These are phyloP conservation scores for Allium cepa DNA, from an alignment of 106 monocot genomes.

Conservation along the genomic window DNA sequence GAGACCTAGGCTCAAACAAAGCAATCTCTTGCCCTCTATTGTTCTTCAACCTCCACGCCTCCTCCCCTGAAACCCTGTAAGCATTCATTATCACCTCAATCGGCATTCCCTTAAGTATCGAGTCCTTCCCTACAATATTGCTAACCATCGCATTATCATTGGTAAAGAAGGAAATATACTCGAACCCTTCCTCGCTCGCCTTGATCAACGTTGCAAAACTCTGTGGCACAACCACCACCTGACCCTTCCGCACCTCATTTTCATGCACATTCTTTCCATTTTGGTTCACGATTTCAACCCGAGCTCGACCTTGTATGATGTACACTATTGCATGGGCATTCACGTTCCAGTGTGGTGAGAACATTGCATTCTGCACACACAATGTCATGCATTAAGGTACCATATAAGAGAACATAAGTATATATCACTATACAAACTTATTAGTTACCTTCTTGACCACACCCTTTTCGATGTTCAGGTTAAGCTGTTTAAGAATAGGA, in stretches of 20 bases:
- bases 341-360: conserved; percentile 16
- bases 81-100: conserved; percentile 21
- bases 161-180: conserved; percentile 27
- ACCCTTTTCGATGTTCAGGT: conserved; percentile 25
- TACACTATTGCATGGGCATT: conserved; percentile 20
- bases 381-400: background rate
- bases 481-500: conserved; percentile 29
- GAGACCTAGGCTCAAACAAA: background rate
- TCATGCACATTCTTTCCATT: conserved; percentile 11
- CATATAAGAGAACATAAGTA: background rate
- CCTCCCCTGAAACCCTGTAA: conserved; percentile 11
- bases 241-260: conserved; percentile 12
- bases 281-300: conserved; percentile 10
- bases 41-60: background rate
- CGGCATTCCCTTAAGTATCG: conserved; percentile 22
- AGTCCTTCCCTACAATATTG: conserved; percentile 17
- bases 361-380: background rate
- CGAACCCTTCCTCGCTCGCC: conserved; percentile 17
- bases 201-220: conserved; percentile 6
- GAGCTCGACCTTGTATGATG: conserved; percentile 10
- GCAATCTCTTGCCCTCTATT: background rate
- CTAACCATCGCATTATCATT: conserved; percentile 10
- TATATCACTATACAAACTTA: background rate
- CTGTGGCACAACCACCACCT: conserved; percentile 24
- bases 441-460: conserved; percentile 1